Percentiles rank a stretch among this genome's conserved stretches.
Conservation (phyloP, 2,329 filamentous ascomycete genomes). For the Dothistroma septosporum region DNA sequence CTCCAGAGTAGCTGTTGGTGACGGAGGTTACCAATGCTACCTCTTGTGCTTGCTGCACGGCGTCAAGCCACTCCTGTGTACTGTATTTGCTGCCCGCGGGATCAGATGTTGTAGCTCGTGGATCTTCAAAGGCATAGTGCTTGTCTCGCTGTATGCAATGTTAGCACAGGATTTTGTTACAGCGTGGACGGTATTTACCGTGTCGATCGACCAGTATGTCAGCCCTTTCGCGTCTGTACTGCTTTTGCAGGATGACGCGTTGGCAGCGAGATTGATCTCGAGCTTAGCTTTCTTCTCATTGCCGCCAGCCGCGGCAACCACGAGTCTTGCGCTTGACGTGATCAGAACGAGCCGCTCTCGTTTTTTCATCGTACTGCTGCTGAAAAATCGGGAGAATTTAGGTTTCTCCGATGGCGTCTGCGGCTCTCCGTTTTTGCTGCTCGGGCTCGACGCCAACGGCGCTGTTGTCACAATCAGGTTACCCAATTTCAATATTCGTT, state of each 20-base stretch:
- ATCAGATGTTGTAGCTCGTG: slow-evolving; percentile 65
- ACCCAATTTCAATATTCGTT: slow-evolving; percentile 89
- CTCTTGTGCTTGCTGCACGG: slow-evolving; percentile 79
- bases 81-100: slow-evolving; percentile 62
- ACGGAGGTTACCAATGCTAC: slow-evolving; percentile 66
- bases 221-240: slow-evolving; percentile 83
- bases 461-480: slow-evolving; percentile 81
- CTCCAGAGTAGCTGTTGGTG: slow-evolving; percentile 60
- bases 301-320: slow-evolving; percentile 84
- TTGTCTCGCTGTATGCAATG: slow-evolving; percentile 64
- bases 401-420: slow-evolving; percentile 54
- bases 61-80: slow-evolving; percentile 89
- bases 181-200: slow-evolving; percentile 59
- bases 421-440: slow-evolving; percentile 66
- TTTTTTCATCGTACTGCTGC: slow-evolving; percentile 86
- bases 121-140: slow-evolving; percentile 89
- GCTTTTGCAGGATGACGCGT: slow-evolving; percentile 73
- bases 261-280: slow-evolving; percentile 76
- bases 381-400: slow-evolving; percentile 91
- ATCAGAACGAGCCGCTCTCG: slow-evolving; percentile 90
- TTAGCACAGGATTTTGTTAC: slow-evolving; percentile 6
- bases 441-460: slow-evolving; percentile 69
- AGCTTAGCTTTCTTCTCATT: slow-evolving; percentile 95
- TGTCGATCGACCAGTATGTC: slow-evolving; percentile 85
- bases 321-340: slow-evolving; percentile 82